Evolutionary conservation across 768 basidiomycete genomes (phyloP).

Genomic region (Leccinum broughii): DNA sequence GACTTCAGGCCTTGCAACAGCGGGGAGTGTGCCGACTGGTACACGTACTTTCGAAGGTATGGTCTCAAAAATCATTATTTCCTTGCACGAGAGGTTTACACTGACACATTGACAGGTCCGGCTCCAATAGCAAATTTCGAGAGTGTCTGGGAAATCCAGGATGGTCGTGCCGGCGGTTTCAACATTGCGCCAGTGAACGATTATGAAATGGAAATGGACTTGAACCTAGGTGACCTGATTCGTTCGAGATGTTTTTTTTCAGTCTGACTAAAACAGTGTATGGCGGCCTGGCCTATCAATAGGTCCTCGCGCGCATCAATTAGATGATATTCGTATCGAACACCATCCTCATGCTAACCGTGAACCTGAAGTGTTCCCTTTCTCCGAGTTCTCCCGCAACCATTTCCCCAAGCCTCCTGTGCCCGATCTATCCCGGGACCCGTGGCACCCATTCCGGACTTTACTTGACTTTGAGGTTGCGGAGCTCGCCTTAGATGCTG

Average conservation of each 20-base stretch:
- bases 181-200: too few species aligned
- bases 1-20: neutral
- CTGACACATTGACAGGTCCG: neutral
- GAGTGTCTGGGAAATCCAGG: neutral
- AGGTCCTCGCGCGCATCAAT: neutral
- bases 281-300: neutral
- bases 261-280: neutral
- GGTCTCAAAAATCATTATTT: neutral
- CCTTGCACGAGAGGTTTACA: neutral
- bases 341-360: neutral
- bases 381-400: neutral
- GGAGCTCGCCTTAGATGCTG: neutral
- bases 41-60: neutral
- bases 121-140: neutral
- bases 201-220: too few species aligned
- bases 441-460: neutral
- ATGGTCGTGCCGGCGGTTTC: too few species aligned
- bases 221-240: too few species aligned
- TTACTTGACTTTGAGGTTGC: neutral
- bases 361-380: neutral
- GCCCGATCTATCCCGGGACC: neutral
- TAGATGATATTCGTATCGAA: neutral
- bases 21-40: neutral
- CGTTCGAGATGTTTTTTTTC: neutral
- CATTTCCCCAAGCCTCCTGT: neutral